Conservation (phyloP, 2,329 filamentous ascomycete genomes). For the Aspergillus glaucus region DNA sequence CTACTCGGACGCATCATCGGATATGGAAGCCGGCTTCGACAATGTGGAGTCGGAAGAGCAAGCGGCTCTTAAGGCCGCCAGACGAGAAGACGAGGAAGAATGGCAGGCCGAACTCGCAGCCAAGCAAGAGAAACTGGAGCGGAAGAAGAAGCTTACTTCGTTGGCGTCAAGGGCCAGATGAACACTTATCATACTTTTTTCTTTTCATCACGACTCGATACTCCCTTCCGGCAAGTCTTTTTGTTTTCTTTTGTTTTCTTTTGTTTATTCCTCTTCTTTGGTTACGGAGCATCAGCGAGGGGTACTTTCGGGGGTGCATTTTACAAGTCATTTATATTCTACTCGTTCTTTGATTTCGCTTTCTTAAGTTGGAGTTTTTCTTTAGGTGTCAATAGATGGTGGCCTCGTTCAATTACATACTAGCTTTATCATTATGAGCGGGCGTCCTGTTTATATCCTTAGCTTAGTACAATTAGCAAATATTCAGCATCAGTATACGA, state of each 20-base stretch:
- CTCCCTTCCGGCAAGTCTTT: background rate
- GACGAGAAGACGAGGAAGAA: conserved; percentile 43
- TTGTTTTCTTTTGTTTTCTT: conserved; percentile 5
- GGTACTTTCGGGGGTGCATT: conserved; percentile 20
- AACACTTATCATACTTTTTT: background rate
- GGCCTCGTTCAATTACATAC: background rate
- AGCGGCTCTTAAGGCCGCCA: conserved; percentile 34
- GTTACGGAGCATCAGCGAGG: conserved; percentile 22
- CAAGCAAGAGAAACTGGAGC: conserved; percentile 43
- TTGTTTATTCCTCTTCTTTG: conserved; percentile 6
- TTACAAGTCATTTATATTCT: conserved; percentile 2
- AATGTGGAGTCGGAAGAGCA: conserved; percentile 44
- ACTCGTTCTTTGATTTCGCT: conserved; percentile 4
- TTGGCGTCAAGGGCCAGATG: conserved; percentile 31
- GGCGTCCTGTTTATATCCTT: conserved; percentile 7
- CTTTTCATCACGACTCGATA: background rate
- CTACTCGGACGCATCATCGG: conserved; percentile 42
- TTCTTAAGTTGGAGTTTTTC: conserved; percentile 10
- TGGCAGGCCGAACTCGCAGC: conserved; percentile 36
- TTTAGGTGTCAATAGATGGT: conserved; percentile 6
- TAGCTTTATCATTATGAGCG: conserved; percentile 6
- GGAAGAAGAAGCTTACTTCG: conserved; percentile 36
- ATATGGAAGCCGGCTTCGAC: conserved; percentile 46
- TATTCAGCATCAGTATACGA: background rate
- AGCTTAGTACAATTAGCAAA: background rate